Base-by-base conservation (phyloP, 176 grass and related monocot genomes). In the Eleusine indica region DNA sequence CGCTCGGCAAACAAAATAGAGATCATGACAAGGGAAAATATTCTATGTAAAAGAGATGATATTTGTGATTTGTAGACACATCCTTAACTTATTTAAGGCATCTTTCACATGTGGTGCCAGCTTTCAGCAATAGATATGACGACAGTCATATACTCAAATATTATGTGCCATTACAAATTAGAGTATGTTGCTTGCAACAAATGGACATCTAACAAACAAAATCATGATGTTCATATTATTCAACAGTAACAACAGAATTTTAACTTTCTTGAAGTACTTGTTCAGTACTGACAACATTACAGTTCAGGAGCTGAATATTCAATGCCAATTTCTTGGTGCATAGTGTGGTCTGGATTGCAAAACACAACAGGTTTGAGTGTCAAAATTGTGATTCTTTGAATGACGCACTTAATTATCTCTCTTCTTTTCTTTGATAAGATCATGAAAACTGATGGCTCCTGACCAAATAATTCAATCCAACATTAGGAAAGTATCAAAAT, bases 201-300 rank as follows among this genome's bases (percentile, higher is more conserved):
- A 44, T 62, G 64, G 17, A 81, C 18, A 22, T 42, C 44, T 47
- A 25, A 40, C 30, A 13, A 32, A 75, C 18, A 41, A 68, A 63
- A 75, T 63, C 18, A 4, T 68, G 58, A 85, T 38, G 12, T 43
- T 3, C 16, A n/a, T 43, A 75, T 63, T 68, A 62, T 73, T 58
- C 87, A 75, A 70, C 49, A 42, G 76, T 63, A 51, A 83, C 2
- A 64, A 41, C 13, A 30, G 7, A 85, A 77, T 7, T 77, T 71
- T 29, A 43, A 13, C n/a, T 54, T 39, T 43, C 41, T 7, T 62
- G 38, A 16, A 17, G 54, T 29, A 71, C 42, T 49, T 8, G 41
- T 79, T 64, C 42, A 64, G 54, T 57, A 68, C 2, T 30, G 19
- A 22, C 19, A 28, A 65, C 77, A 74, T 70, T 46, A 22, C 46